A percentile compares a stretch with the other conserved stretches of the same genome.
These are phyloP conservation scores for Salmacisia buchloeana DNA, from an alignment of 1,284 basidiomycete genomes.

Conservation along the genomic window DNA sequence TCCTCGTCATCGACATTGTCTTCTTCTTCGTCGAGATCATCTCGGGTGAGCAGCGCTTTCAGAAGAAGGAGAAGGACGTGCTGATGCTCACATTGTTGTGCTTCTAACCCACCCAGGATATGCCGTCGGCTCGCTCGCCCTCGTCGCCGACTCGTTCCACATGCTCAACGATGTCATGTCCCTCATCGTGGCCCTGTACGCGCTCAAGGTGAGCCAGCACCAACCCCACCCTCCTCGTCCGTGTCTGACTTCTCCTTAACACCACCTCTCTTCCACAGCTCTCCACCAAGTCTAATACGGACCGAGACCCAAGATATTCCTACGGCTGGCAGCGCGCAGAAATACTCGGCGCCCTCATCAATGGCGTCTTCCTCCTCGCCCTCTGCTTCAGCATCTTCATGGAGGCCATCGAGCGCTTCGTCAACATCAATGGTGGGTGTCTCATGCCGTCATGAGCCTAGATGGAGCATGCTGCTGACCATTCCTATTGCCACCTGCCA, in stretches of 20 bases:
- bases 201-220: conserved; percentile 68
- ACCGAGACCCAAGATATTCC: conserved; percentile 61
- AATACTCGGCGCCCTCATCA: conserved; percentile 73
- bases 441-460: not conserved
- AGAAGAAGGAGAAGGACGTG: not conserved
- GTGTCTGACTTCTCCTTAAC: not conserved
- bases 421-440: conserved; percentile 54
- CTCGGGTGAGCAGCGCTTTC: conserved; percentile 24
- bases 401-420: conserved; percentile 86
- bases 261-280: conserved; percentile 3
- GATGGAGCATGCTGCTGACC: not conserved
- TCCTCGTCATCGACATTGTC: conserved; percentile 74
- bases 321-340: conserved; percentile 99
- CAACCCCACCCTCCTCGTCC: not conserved
- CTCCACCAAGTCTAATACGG: conserved; percentile 1
- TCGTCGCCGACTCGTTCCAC: conserved; percentile 95
- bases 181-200: conserved; percentile 88
- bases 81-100: not conserved
- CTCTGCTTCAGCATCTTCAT: conserved; percentile 92
- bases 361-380: conserved; percentile 91
- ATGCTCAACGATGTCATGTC: conserved; percentile 83
- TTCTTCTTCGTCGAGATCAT: conserved; percentile 93
- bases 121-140: conserved; percentile 85
- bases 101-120: conserved; percentile 61
- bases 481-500: conserved; percentile 50